Evolutionary conservation across 176 grass and related monocot genomes (phyloP).

Genomic region (Oryza glumipatula): DNA sequence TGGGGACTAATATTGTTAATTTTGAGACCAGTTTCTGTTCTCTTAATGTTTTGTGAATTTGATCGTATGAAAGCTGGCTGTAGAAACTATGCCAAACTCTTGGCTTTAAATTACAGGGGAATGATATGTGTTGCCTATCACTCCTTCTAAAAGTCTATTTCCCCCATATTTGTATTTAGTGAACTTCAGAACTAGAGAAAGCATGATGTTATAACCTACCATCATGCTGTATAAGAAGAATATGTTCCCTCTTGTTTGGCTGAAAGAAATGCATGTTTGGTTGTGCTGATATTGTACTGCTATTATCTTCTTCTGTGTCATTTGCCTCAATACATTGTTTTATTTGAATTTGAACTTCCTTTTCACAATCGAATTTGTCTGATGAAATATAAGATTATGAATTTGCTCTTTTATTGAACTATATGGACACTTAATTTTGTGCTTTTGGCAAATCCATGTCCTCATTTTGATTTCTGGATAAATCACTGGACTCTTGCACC

Average conservation of each 20-base stretch:
- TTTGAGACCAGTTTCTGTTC: neutral
- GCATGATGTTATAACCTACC: neutral
- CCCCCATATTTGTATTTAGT: neutral
- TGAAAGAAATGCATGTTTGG: conserved; percentile 26
- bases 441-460: neutral
- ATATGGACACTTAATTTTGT: neutral
- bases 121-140: neutral
- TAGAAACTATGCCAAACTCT: neutral
- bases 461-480: neutral
- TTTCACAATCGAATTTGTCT: neutral
- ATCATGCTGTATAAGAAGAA: neutral
- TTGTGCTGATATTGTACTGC: neutral
- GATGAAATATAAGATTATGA: conserved; percentile 3
- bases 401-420: neutral
- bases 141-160: neutral
- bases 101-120: neutral
- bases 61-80: neutral
- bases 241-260: neutral
- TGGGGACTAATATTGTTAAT: neutral
- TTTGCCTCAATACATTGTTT: neutral
- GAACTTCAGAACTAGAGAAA: neutral
- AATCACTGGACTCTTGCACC: neutral
- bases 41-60: neutral
- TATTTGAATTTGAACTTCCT: conserved; percentile 1
- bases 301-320: neutral